Evolutionary conservation across 2,329 filamentous ascomycete species (phyloP).

Genomic region (Neophaeococcomyces mojaviensis): DNA sequence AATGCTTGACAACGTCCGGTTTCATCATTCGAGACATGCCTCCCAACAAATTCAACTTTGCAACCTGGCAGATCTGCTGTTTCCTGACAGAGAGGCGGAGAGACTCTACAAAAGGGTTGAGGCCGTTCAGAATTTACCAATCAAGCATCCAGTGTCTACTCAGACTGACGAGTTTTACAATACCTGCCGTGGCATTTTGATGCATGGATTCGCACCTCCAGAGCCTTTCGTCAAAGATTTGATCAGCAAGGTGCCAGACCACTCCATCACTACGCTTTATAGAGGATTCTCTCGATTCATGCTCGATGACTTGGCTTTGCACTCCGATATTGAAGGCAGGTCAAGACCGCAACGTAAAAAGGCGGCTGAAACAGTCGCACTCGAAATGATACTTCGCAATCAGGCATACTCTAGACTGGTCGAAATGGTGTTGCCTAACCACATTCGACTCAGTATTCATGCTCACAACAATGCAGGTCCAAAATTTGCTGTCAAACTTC

Average conservation of each 20-base stretch:
- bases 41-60: not conserved
- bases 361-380: conserved; percentile 27
- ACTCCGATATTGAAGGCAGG: conserved; percentile 17
- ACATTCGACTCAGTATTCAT: conserved; percentile 43
- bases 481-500: conserved; percentile 37
- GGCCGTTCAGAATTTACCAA: not conserved
- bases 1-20: conserved; percentile 27
- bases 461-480: conserved; percentile 37
- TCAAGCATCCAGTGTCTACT: conserved; percentile 15
- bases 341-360: conserved; percentile 31
- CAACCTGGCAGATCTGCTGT: not conserved
- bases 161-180: conserved; percentile 25
- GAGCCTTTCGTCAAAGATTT: conserved; percentile 22
- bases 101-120: not conserved
- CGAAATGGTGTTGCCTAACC: conserved; percentile 39
- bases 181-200: conserved; percentile 27
- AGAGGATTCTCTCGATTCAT: conserved; percentile 32
- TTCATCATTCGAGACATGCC: too few relatives aligned
- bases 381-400: conserved; percentile 36
- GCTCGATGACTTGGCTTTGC: conserved; percentile 28
- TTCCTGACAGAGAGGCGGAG: not conserved
- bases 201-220: conserved; percentile 22
- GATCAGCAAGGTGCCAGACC: conserved; percentile 25
- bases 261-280: conserved; percentile 27
- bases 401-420: conserved; percentile 43